phyloP scores from a whole-genome alignment of 2,329 filamentous ascomycete species.

The Epichloe sibirici region DNA sequence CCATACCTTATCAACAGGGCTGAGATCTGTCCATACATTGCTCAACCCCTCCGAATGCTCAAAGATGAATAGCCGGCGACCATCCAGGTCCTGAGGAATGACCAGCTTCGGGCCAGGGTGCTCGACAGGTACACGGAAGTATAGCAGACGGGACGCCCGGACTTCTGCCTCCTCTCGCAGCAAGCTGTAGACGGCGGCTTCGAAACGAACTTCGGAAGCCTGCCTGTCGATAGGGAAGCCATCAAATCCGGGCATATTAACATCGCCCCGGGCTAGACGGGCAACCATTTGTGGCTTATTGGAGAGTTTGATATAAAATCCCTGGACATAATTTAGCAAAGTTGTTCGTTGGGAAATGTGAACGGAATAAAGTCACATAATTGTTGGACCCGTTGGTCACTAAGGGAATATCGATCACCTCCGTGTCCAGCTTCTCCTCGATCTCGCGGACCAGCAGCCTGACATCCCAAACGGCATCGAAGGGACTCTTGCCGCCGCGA shows the following conservation, averaged over 20 bases:
- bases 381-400: conserved; percentile 16
- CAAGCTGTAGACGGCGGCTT: conserved; percentile 6
- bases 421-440: conserved; percentile 10
- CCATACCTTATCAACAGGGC: too few species aligned
- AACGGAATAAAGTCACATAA: conserved; percentile 9
- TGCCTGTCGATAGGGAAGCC: background rate
- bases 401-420: conserved; percentile 14
- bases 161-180: background rate
- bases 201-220: conserved; percentile 3
- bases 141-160: conserved; percentile 2
- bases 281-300: conserved; percentile 3
- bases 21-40: conserved; percentile 5
- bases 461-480: conserved; percentile 12
- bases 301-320: conserved; percentile 2
- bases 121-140: conserved; percentile 4
- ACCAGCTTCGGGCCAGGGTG: background rate
- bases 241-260: conserved; percentile 1
- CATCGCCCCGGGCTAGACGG: conserved; percentile 7
- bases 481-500: conserved; percentile 13
- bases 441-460: conserved; percentile 16
- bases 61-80: conserved; percentile 8
- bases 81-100: background rate
- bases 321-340: conserved; percentile 5
- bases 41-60: conserved; percentile 4
- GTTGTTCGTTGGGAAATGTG: too few species aligned